Evolutionary conservation across 768 basidiomycete genomes (phyloP), one percentile per base, ranked within the genome.

Genomic region (Rhizopogon salebrosus): DNA sequence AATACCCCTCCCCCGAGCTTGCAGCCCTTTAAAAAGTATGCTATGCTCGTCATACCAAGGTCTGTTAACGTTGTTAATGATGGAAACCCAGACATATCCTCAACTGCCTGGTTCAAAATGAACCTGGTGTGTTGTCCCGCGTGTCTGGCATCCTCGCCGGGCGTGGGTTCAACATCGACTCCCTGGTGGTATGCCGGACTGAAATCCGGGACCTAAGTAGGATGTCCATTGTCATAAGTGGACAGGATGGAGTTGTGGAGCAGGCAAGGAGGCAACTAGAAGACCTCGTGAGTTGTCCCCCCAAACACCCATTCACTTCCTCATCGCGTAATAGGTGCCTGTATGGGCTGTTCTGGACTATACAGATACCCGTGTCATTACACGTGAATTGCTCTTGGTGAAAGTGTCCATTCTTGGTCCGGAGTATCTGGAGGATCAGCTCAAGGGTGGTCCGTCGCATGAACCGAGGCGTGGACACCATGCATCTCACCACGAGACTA

Each of bases 311-410:
- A 24, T 18, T 52, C 22, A 4, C 29, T 14, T 23, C 37, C 41
- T 45, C 2, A 18, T 27, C 27, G 54, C 38, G n/a, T 22, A 20
- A 6, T 48, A 97, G 95, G 95, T 99, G 24, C 97, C 95, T 46
- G 97, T 99, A 4, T 99, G 97, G 97, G 97, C 95, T 26, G 97
- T 99, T 29, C 78, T 99, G 55, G 95, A 99, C 72, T 99, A 98
- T 69, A 98, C 95, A 18, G 80, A 95, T 56, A 98, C 94, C 22
- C 83, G 80, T 52, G 84, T 87, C 26, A 95, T 99, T 67, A 80
- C 88, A 58, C 89, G 97, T 60, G 97, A 99, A 70, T 80, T 98
- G 13, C 80, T 98, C 29, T 87, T 99, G 58, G 91, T 88, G 64
- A 99, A 99, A 67, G 85, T 99, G 3, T 98, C 97, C 54, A 95